Base-by-base conservation (phyloP, 1,284 basidiomycete genomes). In the Acaromyces ingoldii region DNA sequence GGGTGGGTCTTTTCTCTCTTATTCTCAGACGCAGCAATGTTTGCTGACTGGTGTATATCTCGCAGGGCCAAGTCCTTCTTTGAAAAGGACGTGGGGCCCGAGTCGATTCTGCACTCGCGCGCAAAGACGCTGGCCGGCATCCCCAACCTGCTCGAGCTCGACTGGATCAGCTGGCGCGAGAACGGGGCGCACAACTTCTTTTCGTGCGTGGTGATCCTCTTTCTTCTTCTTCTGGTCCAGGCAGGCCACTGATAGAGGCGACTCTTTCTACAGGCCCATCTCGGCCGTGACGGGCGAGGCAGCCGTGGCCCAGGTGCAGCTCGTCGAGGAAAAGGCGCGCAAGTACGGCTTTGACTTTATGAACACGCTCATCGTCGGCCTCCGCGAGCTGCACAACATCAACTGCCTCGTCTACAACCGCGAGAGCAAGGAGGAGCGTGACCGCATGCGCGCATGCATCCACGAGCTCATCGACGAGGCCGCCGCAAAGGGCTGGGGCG, bases 401-500 rank as follows among this genome's bases (percentile, higher is more conserved):
- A 42, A 53, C 44, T 70, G 36, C 51, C 19, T 67, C 25, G 53
- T 71, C 29, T 71, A 60, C 50, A 53, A 71, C 44, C 51, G 60
- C n/a, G 39, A 45, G 15, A 62, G 65, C 38, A 55, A 64, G 7
- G 65, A 68, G 11, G 53, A 71, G 28, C 49, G 60, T 5, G 59
- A n/a, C 54, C 61, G 26, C 43, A 67, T 25, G 38, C 49, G 25
- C 29, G 55, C 44, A 46, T 62, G 22, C 48, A 29, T 63, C 59
- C 37, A 39, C 25, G 53, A 50, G 2, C 26, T 30, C 34, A 70
- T 73, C 45, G 45, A 55, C 24, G 62, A 62, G 11, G 59, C 55
- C 2, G 70, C 70, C 3, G 34, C 48, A 26, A 44, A 62, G 6
- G 70, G 70, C 10, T 71, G 58, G 50, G 65, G 70, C 22, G 70